Conservation (phyloP, 768 basidiomycete species). For the Leccinum barrowsii region DNA sequence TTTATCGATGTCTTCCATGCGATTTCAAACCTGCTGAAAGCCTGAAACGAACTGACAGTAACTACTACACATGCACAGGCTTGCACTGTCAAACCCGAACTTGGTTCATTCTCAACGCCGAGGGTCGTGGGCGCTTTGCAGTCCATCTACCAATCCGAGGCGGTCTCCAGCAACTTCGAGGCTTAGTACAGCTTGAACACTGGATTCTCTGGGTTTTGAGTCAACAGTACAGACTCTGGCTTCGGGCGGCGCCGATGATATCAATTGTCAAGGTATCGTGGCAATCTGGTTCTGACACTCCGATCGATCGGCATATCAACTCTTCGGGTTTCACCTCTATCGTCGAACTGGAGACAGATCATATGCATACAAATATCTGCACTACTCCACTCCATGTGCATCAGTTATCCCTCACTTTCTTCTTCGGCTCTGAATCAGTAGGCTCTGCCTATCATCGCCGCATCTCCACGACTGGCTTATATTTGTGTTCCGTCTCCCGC, state of each 20-base stretch:
- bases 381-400: not conserved
- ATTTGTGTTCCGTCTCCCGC: not conserved
- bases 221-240: not conserved
- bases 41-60: not conserved
- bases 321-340: not conserved
- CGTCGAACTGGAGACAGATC: not conserved
- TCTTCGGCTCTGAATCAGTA: not conserved
- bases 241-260: not conserved
- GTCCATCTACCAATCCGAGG: not conserved
- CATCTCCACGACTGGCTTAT: not conserved
- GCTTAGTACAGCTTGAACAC: not conserved
- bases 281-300: not conserved
- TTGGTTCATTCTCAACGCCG: not conserved
- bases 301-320: not conserved
- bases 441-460: not conserved
- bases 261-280: not conserved
- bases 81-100: not conserved
- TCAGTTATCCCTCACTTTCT: not conserved
- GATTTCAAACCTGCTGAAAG: not conserved
- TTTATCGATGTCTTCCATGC: not conserved
- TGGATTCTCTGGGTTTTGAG: not conserved
- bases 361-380: not conserved
- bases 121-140: not conserved
- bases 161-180: not conserved
- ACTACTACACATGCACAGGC: not conserved